Conservation (phyloP, 208 protist species). For the Leishmania major region DNA sequence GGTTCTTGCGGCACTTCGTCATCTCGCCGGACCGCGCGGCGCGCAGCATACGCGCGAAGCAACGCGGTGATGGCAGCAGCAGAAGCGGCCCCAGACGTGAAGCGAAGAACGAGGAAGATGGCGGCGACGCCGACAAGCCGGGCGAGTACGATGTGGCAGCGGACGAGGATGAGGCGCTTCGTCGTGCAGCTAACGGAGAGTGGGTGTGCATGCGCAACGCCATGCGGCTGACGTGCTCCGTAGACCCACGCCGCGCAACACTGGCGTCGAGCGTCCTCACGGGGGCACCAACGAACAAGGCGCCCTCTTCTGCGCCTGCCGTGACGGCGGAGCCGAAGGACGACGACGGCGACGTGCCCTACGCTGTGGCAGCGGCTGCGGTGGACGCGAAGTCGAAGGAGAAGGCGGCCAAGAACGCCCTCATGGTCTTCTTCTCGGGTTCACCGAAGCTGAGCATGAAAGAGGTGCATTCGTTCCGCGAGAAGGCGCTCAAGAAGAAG, state of each 20-base stretch:
- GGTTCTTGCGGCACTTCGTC: conserved; percentile 74
- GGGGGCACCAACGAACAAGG: not conserved
- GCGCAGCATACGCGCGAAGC: conserved; percentile 15
- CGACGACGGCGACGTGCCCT: conserved; percentile 5
- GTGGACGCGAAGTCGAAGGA: conserved; percentile 8
- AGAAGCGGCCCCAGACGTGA: not conserved
- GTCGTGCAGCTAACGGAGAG: conserved; percentile 33
- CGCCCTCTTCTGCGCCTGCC: not conserved
- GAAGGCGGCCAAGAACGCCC: conserved; percentile 22
- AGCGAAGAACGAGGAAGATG: conserved; percentile 27
- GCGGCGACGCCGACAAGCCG: not conserved
- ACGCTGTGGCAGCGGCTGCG: not conserved
- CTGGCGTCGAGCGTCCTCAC: not conserved
- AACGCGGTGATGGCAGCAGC: not conserved
- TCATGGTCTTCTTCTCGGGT: conserved; percentile 76
- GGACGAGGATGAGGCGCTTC: conserved; percentile 31
- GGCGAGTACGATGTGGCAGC: conserved; percentile 12
- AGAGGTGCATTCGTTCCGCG: conserved; percentile 61
- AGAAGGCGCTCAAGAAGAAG: conserved; percentile 66
- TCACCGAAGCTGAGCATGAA: conserved; percentile 45
- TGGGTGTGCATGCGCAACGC: conserved; percentile 66
- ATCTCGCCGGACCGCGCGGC: conserved; percentile 33
- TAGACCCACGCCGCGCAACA: conserved; percentile 2
- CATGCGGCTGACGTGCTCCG: conserved; percentile 61
- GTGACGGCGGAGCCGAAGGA: conserved; percentile 14